Conservation (phyloP, 106 monocot species). For the Gastrodia elata region DNA sequence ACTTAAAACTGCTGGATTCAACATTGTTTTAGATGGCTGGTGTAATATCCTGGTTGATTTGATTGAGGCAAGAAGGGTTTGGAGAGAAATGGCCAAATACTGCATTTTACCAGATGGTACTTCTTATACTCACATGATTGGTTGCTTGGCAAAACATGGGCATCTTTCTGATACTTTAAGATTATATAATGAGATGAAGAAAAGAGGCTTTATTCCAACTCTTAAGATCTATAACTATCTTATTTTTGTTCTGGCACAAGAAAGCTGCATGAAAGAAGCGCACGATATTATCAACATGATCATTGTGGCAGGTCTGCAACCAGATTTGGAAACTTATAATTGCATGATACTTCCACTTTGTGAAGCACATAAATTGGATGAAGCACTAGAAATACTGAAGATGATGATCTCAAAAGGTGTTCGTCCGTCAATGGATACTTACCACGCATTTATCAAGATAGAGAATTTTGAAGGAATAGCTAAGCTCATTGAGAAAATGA, state of each 20-base stretch:
- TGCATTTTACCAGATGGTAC: constrained; percentile 65
- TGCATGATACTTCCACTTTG: constrained; percentile 71
- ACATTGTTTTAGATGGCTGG: constrained; percentile 70
- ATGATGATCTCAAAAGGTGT: constrained; percentile 49
- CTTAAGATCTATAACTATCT: constrained; percentile 61
- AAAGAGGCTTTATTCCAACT: constrained; percentile 59
- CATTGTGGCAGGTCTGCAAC: constrained; percentile 37
- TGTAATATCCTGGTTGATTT: constrained; percentile 63
- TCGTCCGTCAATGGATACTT: constrained; percentile 46
- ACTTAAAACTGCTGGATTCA: constrained; percentile 65
- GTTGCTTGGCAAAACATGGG: constrained; percentile 61
- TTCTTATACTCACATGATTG: constrained; percentile 70
- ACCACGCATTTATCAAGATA: constrained; percentile 53
- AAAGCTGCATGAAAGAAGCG: constrained; percentile 61
- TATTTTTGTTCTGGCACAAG: constrained; percentile 55
- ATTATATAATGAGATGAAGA: constrained; percentile 93
- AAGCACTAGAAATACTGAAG: constrained; percentile 48
- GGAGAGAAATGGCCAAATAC: constrained; percentile 84
- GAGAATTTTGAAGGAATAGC: constrained; percentile 43
- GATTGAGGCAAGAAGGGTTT: constrained; percentile 72
- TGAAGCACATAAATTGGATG: constrained; percentile 55
- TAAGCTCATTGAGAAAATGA: constrained; percentile 59
- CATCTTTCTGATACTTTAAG: constrained; percentile 72
- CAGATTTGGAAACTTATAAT: constrained; percentile 56
- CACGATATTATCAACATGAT: constrained; percentile 47